Conservation (phyloP, 768 basidiomycete species). For the Lentinula boryana region DNA sequence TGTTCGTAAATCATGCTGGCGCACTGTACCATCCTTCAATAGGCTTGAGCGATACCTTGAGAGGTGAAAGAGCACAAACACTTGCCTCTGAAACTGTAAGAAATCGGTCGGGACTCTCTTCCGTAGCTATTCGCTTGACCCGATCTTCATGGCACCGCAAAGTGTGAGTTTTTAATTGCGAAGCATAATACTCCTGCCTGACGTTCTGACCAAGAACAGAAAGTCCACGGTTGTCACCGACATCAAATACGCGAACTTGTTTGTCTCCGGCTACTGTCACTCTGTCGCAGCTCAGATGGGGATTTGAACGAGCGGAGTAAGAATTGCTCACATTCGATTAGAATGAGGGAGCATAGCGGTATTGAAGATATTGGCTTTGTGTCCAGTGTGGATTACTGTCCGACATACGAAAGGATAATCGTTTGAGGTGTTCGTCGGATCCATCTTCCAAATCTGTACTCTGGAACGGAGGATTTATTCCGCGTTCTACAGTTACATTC, state of each 20-base stretch:
- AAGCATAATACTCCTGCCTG: conserved; percentile 30
- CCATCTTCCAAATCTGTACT: conserved; percentile 75
- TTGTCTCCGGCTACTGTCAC: conserved; percentile 71
- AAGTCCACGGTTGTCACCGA: conserved; percentile 36
- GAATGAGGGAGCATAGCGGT: conserved; percentile 75
- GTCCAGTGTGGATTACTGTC: conserved; percentile 72
- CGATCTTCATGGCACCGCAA: conserved; percentile 67
- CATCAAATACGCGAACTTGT: conserved; percentile 75
- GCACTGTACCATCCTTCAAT: conserved; percentile 74
- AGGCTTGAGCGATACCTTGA: background rate
- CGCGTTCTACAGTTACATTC: background rate
- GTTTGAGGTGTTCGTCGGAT: conserved; percentile 31
- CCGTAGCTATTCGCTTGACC: conserved; percentile 70
- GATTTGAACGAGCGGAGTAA: background rate
- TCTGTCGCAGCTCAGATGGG: conserved; percentile 24
- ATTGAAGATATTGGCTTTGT: conserved; percentile 82
- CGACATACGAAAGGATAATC: conserved; percentile 64
- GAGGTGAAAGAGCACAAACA: conserved; percentile 13
- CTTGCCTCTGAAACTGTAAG: conserved; percentile 74
- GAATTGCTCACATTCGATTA: conserved; percentile 57
- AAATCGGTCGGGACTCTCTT: conserved; percentile 73
- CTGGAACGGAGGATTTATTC: conserved; percentile 24
- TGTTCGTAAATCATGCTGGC: conserved; percentile 80
- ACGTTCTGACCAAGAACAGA: conserved; percentile 36
- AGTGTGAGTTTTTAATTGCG: conserved; percentile 43